Percentiles rank a stretch among this genome's conserved stretches.
phyloP scores from a whole-genome alignment of 2,329 filamentous ascomycete genomes.

The Fusarium sp. region DNA sequence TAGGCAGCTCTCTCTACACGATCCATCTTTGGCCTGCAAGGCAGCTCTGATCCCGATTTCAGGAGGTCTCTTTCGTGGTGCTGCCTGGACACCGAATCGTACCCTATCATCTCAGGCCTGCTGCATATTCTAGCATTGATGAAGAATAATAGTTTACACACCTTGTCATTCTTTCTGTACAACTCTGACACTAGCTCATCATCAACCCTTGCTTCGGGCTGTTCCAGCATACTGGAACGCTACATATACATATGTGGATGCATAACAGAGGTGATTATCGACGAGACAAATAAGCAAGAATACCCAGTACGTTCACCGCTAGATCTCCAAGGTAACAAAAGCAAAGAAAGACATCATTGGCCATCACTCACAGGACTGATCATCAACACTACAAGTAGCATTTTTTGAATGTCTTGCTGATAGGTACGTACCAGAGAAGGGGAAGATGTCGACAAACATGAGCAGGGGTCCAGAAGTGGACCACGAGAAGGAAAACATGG shows the following conservation, averaged over 20 bases:
- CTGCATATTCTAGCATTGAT: not conserved
- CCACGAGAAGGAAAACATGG: slow-evolving; percentile 22
- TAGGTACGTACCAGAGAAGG: slow-evolving; percentile 10
- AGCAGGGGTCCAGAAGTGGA: slow-evolving; percentile 25
- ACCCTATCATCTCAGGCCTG: not conserved
- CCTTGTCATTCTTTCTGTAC: slow-evolving; percentile 27
- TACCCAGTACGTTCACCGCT: not conserved
- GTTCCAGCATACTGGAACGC: slow-evolving; percentile 25
- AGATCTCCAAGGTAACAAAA: not conserved
- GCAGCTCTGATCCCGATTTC: slow-evolving; percentile 12
- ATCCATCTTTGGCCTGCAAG: slow-evolving; percentile 12
- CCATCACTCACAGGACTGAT: not conserved
- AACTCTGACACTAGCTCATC: slow-evolving; percentile 24
- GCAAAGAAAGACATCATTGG: not conserved
- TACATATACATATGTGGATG: not conserved
- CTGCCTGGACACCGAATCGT: not conserved
- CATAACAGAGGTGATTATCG: slow-evolving; percentile 20
- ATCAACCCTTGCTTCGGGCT: slow-evolving; percentile 21
- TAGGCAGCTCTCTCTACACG: slow-evolving; percentile 13
- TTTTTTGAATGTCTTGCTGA: not conserved
- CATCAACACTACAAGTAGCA: slow-evolving; percentile 1
- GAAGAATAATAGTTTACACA: too few species aligned
- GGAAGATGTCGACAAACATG: slow-evolving; percentile 16
- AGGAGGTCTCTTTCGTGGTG: not conserved
- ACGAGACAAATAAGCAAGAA: slow-evolving; percentile 18